Percentiles rank a stretch among this genome's conserved stretches.
Conservation (phyloP, 345 rosid species). For the Capsella bursapastoris region DNA sequence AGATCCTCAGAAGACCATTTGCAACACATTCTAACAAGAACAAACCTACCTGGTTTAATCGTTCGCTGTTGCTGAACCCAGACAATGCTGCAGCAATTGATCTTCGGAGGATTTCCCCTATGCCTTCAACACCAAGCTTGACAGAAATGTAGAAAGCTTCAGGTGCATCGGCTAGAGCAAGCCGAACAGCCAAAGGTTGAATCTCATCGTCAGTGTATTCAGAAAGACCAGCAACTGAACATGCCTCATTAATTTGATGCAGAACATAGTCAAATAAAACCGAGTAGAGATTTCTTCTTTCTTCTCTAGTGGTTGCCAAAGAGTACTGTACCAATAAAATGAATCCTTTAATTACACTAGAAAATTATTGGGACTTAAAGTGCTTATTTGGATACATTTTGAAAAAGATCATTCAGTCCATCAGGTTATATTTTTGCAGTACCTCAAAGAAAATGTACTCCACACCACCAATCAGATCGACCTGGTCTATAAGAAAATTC, state of each 20-base stretch:
- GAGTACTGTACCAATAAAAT: slow-evolving; percentile 75
- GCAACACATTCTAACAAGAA: slow-evolving; percentile 13
- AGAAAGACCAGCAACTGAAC: slow-evolving; percentile 75
- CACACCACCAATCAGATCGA: slow-evolving; percentile 95
- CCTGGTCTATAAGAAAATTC: slow-evolving; percentile 76
- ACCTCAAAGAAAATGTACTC: slow-evolving; percentile 94
- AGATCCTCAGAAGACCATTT: slow-evolving; percentile 27
- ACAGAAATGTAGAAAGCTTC: slow-evolving; percentile 96
- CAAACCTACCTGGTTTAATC: slow-evolving; percentile 71
- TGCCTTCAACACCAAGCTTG: slow-evolving; percentile 94
- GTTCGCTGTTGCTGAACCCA: slow-evolving; percentile 85
- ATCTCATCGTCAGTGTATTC: slow-evolving; percentile 88
- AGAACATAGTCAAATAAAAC: slow-evolving; percentile 88
- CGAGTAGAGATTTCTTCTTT: slow-evolving; percentile 82
- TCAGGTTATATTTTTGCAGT: slow-evolving; percentile 34
- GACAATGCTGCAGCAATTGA: slow-evolving; percentile 79
- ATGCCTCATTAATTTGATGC: slow-evolving; percentile 85
- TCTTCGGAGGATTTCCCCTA: slow-evolving; percentile 91
- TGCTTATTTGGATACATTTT: slow-evolving; percentile 6
- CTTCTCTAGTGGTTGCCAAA: slow-evolving; percentile 80
- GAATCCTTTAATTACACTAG: slow-evolving; percentile 17
- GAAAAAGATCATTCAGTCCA: slow-evolving; percentile 13
- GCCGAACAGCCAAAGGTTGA: slow-evolving; percentile 78
- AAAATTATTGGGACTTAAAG: slow-evolving; percentile 16
- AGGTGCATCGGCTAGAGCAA: slow-evolving; percentile 88